Evolutionary conservation across 345 rosid species (phyloP).

Genomic region (Syzygium jambos): DNA sequence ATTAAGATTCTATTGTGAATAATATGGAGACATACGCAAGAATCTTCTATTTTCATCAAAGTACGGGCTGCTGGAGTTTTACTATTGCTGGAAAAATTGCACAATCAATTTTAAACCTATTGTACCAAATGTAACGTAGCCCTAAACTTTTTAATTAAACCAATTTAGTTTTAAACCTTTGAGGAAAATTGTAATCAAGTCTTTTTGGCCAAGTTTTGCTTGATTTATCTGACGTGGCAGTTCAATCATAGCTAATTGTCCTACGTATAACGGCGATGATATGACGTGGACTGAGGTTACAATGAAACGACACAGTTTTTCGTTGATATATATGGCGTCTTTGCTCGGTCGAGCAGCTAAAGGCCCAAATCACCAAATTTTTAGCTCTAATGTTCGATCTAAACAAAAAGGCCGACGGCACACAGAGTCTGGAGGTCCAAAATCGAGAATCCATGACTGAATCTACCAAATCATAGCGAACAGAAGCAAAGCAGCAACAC

Average conservation of each 20-base stretch:
- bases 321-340: not conserved
- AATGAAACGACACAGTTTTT: not conserved
- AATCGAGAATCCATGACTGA: conserved; percentile 64
- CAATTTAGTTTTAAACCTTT: not conserved
- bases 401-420: conserved; percentile 79
- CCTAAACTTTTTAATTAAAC: fast-evolving
- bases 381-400: fast-evolving
- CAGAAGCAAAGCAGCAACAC: conserved; percentile 11
- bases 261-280: not conserved
- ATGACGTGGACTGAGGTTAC: not conserved
- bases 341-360: not conserved
- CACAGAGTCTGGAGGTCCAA: conserved; percentile 43
- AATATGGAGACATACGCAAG: not conserved
- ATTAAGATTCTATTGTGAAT: fast-evolving
- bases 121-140: fast-evolving
- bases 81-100: not conserved
- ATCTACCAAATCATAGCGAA: conserved; percentile 77
- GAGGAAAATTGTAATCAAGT: not conserved
- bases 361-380: not conserved
- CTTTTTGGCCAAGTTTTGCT: not conserved
- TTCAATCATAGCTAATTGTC: not conserved
- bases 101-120: not conserved
- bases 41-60: not conserved
- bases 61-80: not conserved
- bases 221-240: fast-evolving